Evolutionary conservation across 805 yeast genomes (phyloP), one percentile per base, ranked within the genome.

Genomic region (Ogataea ganodermae): DNA sequence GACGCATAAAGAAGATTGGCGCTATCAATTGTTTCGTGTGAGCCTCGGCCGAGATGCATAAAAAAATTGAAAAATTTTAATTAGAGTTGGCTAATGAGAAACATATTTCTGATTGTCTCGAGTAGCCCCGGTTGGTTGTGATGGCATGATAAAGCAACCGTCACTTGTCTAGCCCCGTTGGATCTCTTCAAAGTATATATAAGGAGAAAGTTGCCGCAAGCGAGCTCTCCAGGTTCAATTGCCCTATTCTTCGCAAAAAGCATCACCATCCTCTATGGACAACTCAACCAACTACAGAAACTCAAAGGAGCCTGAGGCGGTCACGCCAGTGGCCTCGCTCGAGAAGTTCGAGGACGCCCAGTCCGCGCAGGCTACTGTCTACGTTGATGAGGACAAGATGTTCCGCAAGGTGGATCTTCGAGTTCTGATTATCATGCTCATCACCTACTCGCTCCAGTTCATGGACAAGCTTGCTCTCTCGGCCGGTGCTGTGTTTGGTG

Each of bases 401-500:
- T 55, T 60, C 42, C 45, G 58, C 30, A 82, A 81, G 56, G 75
- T 79, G 23, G 86, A 81, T 58, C 37, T 68, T 24, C 71, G 66
- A 48, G 58, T 82, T 53, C 64, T 78, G 53, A 76, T 83, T 0
- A 53, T 81, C 46, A 70, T 81, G 71, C 69, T 75, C 48, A 48
- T 74, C 38, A 60, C 80, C 21, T 80, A 79, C 60, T 71, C 78
- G 21, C 62, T 76, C 17, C 58, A 55, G 38, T 79, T 71, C 57
- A 76, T 81, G 80, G 88, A 82, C 64, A 82, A 82, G 60, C 63
- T 70, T 18, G 68, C 84, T 12, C 72, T 72, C 45, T 69, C 79
- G 10, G 73, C 72, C 36, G 81, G 84, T 1, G 71, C 84, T 1
- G 72, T 83, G 30, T 60, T 80, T 73, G 86, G 85, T 2, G 55